These are phyloP conservation scores for Sporothrix pseudoabietina DNA, from an alignment of 2,329 filamentous ascomycete species.

Conservation along the genomic window DNA sequence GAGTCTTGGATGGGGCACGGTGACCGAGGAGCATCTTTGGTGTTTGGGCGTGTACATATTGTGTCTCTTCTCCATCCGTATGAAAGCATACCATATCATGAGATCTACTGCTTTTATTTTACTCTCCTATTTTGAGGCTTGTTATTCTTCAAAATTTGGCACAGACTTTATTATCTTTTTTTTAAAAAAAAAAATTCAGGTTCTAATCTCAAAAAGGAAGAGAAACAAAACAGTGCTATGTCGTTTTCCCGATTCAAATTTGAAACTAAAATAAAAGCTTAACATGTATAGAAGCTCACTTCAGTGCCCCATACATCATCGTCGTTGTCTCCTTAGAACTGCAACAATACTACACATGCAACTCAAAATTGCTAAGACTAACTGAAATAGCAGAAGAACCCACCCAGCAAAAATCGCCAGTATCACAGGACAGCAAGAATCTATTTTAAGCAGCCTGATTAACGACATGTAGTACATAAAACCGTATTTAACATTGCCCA, in stretches of 20 bases:
- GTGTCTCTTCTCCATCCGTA: neutral
- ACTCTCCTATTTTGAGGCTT: too few species aligned
- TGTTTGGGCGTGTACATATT: neutral
- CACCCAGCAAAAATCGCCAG: neutral
- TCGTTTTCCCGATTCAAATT: too few species aligned
- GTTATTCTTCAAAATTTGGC: neutral
- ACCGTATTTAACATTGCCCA: neutral
- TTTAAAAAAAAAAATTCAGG: too few species aligned
- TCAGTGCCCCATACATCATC: too few species aligned
- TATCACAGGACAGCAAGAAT: neutral
- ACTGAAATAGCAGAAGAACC: neutral
- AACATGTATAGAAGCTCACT: too few species aligned
- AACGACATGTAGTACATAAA: neutral
- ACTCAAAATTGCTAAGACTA: neutral
- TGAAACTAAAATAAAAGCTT: too few species aligned
- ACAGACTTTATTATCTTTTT: too few species aligned
- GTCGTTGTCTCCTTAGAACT: neutral
- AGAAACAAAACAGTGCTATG: too few species aligned
- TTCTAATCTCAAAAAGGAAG: too few species aligned
- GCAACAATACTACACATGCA: neutral
- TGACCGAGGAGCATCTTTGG: neutral
- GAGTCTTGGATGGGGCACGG: neutral
- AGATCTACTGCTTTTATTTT: neutral
- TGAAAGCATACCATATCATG: neutral
- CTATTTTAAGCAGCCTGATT: neutral